Evolutionary conservation across 192 early-diverging fungal species (phyloP).

Genomic region (Rhizophagus sp.): DNA sequence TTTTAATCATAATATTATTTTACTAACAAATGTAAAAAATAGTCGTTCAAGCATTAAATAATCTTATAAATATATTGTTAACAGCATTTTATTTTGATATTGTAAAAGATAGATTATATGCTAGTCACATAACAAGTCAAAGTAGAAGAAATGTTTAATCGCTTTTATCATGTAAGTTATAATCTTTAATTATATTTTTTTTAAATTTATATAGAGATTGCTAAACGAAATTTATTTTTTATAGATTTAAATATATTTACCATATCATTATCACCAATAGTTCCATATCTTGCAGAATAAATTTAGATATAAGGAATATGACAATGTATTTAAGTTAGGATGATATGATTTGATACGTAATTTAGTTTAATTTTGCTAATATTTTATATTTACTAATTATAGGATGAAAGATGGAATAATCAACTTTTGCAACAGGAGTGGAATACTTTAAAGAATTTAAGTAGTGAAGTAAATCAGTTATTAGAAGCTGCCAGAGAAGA

Average conservation of each 20-base stretch:
- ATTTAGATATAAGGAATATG: conserved; percentile 46
- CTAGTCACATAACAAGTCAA: conserved; percentile 40
- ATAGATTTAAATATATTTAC: conserved; percentile 63
- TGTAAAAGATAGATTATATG: conserved; percentile 73
- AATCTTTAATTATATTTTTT: too few relatives aligned
- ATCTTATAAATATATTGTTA: conserved; percentile 64
- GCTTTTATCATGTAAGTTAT: conserved; percentile 58
- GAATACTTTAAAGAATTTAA: conserved; percentile 44
- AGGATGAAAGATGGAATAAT: conserved; percentile 47
- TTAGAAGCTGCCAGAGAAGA: conserved; percentile 55
- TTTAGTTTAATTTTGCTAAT: background rate
- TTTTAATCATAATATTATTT: too few relatives aligned
- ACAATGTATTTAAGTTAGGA: conserved; percentile 58
- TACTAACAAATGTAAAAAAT: background rate
- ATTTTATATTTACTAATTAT: background rate
- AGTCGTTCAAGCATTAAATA: conserved; percentile 65
- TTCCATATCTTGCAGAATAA: conserved; percentile 69
- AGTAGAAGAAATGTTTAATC: conserved; percentile 61
- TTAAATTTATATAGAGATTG: too few relatives aligned
- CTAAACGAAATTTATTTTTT: background rate
- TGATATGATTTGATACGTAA: conserved; percentile 55
- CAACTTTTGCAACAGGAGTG: conserved; percentile 44
- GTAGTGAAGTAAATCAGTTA: conserved; percentile 50
- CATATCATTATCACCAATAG: conserved; percentile 63
- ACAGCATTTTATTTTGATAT: conserved; percentile 85